Conservation (phyloP, 2,329 filamentous ascomycete genomes). For the Arthrobotrys conoides region DNA sequence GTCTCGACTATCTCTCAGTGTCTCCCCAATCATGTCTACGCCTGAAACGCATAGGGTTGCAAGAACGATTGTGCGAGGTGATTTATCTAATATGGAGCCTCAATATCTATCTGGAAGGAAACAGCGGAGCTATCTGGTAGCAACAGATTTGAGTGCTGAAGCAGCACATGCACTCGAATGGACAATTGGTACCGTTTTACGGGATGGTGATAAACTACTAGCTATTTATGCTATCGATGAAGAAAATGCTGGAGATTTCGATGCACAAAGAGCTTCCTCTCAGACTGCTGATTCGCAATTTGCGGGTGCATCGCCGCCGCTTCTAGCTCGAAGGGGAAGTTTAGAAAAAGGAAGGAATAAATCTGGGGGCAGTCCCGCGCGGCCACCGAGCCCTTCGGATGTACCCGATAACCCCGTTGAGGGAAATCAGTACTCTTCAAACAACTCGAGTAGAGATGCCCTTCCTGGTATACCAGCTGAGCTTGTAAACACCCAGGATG, state of each 20-base stretch:
- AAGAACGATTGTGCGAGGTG: constrained; percentile 89
- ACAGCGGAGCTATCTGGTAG: constrained; percentile 92
- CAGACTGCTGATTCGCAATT: constrained; percentile 72
- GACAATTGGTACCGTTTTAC: constrained; percentile 94
- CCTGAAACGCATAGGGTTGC: constrained; percentile 84
- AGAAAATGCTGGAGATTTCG: constrained; percentile 73
- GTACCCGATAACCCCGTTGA: constrained; percentile 37
- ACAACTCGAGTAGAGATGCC: constrained; percentile 45
- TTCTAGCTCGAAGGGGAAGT: constrained; percentile 60
- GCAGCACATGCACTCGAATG: constrained; percentile 95
- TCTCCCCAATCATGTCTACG: constrained; percentile 83
- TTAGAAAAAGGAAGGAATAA: constrained; percentile 42
- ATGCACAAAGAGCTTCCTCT: constrained; percentile 61
- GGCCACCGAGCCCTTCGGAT: constrained; percentile 46
- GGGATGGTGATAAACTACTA: constrained; percentile 93
- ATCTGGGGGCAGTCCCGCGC: constrained; percentile 29
- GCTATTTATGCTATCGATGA: constrained; percentile 95
- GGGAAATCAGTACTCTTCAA: constrained; percentile 20
- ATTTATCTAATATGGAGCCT: constrained; percentile 81
- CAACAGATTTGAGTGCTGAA: constrained; percentile 93
- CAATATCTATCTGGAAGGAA: constrained; percentile 84
- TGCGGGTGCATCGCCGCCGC: constrained; percentile 73
- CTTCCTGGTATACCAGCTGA: constrained; percentile 36
- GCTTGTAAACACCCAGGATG: constrained; percentile 59
- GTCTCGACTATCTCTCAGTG: constrained; percentile 84